Evolutionary conservation across 495 filamentous ascomycete genomes (phyloP).

Genomic region (Podospora conica): DNA sequence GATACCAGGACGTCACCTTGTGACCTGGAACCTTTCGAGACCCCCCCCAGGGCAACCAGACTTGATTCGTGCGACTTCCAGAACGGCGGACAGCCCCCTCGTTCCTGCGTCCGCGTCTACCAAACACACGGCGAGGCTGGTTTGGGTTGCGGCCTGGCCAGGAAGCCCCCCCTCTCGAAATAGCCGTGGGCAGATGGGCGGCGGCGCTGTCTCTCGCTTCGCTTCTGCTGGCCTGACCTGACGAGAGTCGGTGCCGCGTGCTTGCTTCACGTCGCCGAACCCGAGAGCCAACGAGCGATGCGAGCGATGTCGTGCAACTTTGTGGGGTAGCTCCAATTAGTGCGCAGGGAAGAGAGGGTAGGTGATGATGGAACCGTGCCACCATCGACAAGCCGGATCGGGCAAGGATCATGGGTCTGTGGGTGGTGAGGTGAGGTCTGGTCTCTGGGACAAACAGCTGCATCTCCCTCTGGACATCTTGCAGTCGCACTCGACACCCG

Average conservation of each 20-base stretch:
- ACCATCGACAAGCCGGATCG: constrained; percentile 3
- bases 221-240: background rate
- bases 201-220: background rate
- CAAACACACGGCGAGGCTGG: background rate
- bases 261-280: background rate
- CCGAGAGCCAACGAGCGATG: background rate
- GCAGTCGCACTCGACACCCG: background rate
- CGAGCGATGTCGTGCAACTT: background rate
- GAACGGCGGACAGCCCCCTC: constrained; percentile 1
- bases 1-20: background rate
- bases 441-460: background rate
- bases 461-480: background rate
- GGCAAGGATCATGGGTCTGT: constrained; percentile 5
- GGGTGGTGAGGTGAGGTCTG: constrained; percentile 7
- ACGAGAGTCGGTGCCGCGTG: no score
- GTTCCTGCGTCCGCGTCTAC: background rate
- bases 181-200: background rate
- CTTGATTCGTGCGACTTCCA: background rate
- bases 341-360: background rate
- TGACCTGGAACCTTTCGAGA: constrained; percentile 3
- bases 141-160: background rate
- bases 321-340: constrained; percentile 8
- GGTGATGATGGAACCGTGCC: background rate
- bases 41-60: background rate
- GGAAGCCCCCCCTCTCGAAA: background rate